phyloP scores from a whole-genome alignment of 352 stramenopile genomes.

The Pythium scleroteichum region DNA sequence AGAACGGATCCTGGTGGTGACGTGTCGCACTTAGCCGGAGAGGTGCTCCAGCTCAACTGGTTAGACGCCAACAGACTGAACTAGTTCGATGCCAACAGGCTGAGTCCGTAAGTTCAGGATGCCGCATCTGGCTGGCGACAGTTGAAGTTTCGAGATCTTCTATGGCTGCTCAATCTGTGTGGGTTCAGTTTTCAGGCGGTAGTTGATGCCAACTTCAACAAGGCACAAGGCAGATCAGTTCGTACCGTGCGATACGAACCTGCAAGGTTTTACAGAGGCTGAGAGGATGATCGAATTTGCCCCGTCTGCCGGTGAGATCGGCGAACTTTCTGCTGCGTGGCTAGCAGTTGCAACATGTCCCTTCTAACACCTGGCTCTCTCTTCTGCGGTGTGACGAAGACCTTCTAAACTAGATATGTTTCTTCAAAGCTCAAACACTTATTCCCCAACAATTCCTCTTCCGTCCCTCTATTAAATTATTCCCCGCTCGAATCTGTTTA shows the following conservation, averaged over 20 bases:
- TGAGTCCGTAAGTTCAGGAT: neutral
- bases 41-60: too few relatives aligned
- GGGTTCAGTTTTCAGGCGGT: neutral
- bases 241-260: neutral
- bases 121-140: neutral
- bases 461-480: too few relatives aligned
- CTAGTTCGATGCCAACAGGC: too few relatives aligned
- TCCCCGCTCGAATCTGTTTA: neutral
- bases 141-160: conserved; percentile 1
- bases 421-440: too few relatives aligned
- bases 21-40: neutral
- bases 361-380: conserved; percentile 1
- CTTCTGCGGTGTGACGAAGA: neutral
- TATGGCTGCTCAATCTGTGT: too few relatives aligned
- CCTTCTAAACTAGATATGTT: neutral
- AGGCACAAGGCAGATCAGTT: neutral
- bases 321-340: conserved; percentile 3
- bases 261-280: neutral
- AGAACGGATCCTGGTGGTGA: too few relatives aligned
- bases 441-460: too few relatives aligned
- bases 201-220: neutral
- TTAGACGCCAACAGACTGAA: too few relatives aligned
- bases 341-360: neutral
- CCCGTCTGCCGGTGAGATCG: conserved; percentile 1
- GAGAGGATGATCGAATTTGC: neutral